Conservation (phyloP, 2,329 filamentous ascomycete genomes). For the Camillea tinctor region DNA sequence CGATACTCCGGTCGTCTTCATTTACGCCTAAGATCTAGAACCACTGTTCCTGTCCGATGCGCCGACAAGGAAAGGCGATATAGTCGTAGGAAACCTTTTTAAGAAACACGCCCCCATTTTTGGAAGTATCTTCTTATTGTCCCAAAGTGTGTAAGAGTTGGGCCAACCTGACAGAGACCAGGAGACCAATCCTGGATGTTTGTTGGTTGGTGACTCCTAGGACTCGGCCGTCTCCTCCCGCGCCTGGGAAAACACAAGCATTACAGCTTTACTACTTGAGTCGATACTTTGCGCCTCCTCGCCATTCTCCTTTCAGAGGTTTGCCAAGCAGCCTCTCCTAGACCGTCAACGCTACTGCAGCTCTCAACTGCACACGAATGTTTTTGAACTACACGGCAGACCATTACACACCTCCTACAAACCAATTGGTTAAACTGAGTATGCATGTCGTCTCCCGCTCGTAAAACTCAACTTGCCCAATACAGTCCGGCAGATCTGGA, state of each 20-base stretch:
- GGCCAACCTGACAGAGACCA: constrained; percentile 22
- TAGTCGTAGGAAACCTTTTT: constrained; percentile 12
- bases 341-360: constrained; percentile 35
- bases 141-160: constrained; percentile 16
- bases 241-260: constrained; percentile 26
- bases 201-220: constrained; percentile 30
- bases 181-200: constrained; percentile 24
- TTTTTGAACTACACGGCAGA: constrained; percentile 35
- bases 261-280: constrained; percentile 25
- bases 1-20: constrained; percentile 22
- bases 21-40: constrained; percentile 22
- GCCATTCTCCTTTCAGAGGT: constrained; percentile 31
- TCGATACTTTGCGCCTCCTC: constrained; percentile 27
- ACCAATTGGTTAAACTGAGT: constrained; percentile 43
- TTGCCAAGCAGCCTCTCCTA: constrained; percentile 29
- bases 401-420: constrained; percentile 36
- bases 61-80: constrained; percentile 17
- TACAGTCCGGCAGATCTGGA: constrained; percentile 34
- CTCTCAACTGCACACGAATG: constrained; percentile 34
- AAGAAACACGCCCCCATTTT: constrained; percentile 9
- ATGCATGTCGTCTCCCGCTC: constrained; percentile 49
- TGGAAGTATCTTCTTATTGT: constrained; percentile 4
- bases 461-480: constrained; percentile 39
- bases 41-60: constrained; percentile 22
- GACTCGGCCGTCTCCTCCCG: constrained; percentile 29